Evolutionary conservation across 345 rosid genomes (phyloP).

Genomic region (Corymbia maculata): DNA sequence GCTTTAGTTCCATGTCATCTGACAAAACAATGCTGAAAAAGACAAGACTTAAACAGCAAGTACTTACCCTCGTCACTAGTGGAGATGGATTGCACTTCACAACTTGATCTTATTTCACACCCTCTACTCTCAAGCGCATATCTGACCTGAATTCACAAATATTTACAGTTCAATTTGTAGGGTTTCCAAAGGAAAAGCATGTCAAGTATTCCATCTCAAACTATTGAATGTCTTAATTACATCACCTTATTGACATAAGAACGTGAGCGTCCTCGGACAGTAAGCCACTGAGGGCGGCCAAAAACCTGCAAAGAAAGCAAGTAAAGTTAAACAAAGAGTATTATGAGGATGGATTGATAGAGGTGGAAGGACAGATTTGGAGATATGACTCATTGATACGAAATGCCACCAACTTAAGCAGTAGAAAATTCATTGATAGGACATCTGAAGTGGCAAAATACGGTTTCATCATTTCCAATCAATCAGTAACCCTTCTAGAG

Average conservation of each 20-base stretch:
- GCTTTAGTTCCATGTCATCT: background rate
- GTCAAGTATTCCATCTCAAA: background rate
- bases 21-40: background rate
- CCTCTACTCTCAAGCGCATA: slow-evolving; percentile 50
- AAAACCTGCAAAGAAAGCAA: slow-evolving; percentile 34
- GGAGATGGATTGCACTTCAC: slow-evolving; percentile 42
- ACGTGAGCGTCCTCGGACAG: slow-evolving; percentile 57
- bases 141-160: slow-evolving; percentile 35
- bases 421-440: background rate
- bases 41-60: background rate
- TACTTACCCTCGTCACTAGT: slow-evolving; percentile 35
- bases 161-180: background rate
- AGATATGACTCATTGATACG: background rate
- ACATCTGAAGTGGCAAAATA: background rate
- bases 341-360: background rate
- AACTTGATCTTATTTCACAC: slow-evolving; percentile 49
- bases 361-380: background rate
- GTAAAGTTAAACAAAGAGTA: background rate
- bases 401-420: background rate
- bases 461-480: background rate
- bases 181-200: background rate
- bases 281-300: slow-evolving; percentile 91
- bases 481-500: background rate
- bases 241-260: slow-evolving; percentile 57
- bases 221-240: background rate